Percentiles rank a stretch among this genome's conserved stretches.
Evolutionary conservation across 1,284 basidiomycete genomes (phyloP).

Genomic region (Porogramme epimiltina): DNA sequence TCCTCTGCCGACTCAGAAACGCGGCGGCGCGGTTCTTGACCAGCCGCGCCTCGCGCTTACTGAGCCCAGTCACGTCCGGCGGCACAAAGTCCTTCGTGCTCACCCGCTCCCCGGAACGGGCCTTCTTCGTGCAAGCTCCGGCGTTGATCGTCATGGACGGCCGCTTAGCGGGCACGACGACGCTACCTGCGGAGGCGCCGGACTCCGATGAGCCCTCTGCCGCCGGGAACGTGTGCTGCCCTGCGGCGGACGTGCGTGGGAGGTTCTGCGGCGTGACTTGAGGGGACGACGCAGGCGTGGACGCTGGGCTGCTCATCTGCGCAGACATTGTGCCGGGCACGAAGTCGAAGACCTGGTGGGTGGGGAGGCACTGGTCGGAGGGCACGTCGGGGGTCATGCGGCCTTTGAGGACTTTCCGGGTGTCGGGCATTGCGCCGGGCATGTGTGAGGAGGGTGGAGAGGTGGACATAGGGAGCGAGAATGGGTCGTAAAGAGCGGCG

Average conservation of each 20-base stretch:
- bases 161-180: slow-evolving; percentile 37
- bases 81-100: slow-evolving; percentile 84
- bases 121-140: slow-evolving; percentile 51
- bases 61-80: slow-evolving; percentile 85
- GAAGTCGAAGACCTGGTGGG: slow-evolving; percentile 71
- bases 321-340: slow-evolving; percentile 9
- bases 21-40: slow-evolving; percentile 92
- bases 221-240: slow-evolving; percentile 34
- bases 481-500: slow-evolving; percentile 28
- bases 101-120: slow-evolving; percentile 63
- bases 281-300: slow-evolving; percentile 23
- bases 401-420: slow-evolving; percentile 49
- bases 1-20: slow-evolving; percentile 87
- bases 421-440: slow-evolving; percentile 33
- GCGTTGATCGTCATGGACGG: slow-evolving; percentile 33
- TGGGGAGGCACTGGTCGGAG: slow-evolving; percentile 59
- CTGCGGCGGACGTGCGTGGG: slow-evolving; percentile 26
- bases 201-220: slow-evolving; percentile 21
- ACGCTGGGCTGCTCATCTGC: slow-evolving; percentile 29
- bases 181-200: slow-evolving; percentile 19
- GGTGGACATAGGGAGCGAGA: slow-evolving; percentile 51
- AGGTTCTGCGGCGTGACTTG: slow-evolving; percentile 36
- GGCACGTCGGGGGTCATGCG: slow-evolving; percentile 51
- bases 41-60: slow-evolving; percentile 86
- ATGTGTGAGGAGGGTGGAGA: slow-evolving; percentile 49